These are phyloP conservation scores for Flaveria bidentis DNA, from an alignment of 129 eudicot genomes.

Conservation along the genomic window DNA sequence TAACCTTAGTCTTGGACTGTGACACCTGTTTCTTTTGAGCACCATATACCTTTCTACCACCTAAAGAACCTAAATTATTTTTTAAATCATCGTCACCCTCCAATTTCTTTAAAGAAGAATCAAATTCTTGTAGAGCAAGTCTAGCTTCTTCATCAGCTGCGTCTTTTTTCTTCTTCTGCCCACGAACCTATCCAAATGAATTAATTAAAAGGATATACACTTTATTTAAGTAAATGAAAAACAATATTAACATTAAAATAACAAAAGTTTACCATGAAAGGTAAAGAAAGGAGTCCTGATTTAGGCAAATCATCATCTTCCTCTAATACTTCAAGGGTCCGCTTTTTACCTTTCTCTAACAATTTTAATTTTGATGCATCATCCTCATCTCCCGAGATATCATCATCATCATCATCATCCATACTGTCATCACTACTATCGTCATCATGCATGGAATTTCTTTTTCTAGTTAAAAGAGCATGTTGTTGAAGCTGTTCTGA, in stretches of 20 bases:
- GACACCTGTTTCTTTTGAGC: constrained; percentile 52
- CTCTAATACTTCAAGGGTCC: constrained; percentile 57
- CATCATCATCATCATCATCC: constrained; percentile 66
- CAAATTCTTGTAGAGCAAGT: constrained; percentile 76
- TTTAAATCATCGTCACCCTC: constrained; percentile 45
- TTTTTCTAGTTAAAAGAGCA: constrained; percentile 76
- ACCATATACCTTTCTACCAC: constrained; percentile 89
- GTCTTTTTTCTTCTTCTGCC: constrained; percentile 74
- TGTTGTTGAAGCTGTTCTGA: constrained; percentile 84
- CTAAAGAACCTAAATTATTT: constrained; percentile 32
- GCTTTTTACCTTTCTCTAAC: constrained; percentile 72
- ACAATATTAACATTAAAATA: constrained; percentile 2
- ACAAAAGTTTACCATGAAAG: constrained; percentile 78
- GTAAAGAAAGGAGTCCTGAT: constrained; percentile 85
- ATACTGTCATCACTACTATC: constrained; percentile 44
- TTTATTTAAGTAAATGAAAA: background rate
- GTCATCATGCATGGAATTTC: constrained; percentile 60
- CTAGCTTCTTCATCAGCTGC: constrained; percentile 93
- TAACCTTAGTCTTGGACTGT: constrained; percentile 45
- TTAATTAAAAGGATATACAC: background rate
- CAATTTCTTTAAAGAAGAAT: constrained; percentile 57
- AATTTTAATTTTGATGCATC: constrained; percentile 47
- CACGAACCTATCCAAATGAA: constrained; percentile 60
- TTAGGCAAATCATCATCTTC: constrained; percentile 77
- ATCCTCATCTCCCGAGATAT: constrained; percentile 56